These are phyloP conservation scores for Cylindrotheca fusiformis DNA, from an alignment of 108 stramenopile species.

Conservation along the genomic window DNA sequence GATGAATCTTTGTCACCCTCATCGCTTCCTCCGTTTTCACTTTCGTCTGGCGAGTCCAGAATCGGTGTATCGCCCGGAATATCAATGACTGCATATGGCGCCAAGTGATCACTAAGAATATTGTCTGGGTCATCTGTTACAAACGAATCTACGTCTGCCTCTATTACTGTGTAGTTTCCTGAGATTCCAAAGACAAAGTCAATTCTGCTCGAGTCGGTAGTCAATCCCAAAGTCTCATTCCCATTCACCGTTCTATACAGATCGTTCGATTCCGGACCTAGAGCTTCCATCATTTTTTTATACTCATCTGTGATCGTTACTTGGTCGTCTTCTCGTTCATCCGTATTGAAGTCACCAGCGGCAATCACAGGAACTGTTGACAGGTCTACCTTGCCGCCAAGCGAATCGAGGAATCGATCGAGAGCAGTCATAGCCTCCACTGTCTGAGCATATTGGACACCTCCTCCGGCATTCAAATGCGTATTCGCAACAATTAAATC, in stretches of 20 bases:
- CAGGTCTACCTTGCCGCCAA: background rate
- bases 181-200: background rate
- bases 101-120: background rate
- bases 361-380: background rate
- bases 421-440: background rate
- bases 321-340: background rate
- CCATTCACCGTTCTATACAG: background rate
- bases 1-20: too few species aligned
- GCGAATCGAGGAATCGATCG: background rate
- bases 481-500: background rate
- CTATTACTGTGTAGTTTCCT: background rate
- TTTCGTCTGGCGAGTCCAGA: too few species aligned
- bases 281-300: background rate
- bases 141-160: background rate
- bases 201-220: background rate
- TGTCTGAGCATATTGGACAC: background rate
- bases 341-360: background rate
- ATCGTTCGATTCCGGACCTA: background rate
- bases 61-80: too few species aligned
- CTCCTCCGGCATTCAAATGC: background rate
- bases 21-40: too few species aligned
- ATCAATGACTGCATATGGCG: background rate
- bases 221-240: background rate
- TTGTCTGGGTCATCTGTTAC: background rate
- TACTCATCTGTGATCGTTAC: background rate